Evolutionary conservation across 495 filamentous ascomycete species (phyloP).

Genomic region (Barbatosphaeria neglecta): DNA sequence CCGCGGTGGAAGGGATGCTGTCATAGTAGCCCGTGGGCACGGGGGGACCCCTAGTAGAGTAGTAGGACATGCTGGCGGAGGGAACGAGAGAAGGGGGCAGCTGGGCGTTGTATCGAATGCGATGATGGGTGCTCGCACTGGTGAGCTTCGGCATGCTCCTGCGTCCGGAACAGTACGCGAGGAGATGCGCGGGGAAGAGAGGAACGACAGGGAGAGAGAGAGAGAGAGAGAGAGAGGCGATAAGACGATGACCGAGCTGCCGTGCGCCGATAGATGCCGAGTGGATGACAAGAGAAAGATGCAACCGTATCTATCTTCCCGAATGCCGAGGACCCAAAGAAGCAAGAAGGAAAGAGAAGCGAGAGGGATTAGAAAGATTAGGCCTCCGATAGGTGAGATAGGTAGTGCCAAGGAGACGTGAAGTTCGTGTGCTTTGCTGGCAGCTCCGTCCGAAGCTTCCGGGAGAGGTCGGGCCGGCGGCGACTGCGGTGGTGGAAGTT

Average conservation of each 20-base stretch:
- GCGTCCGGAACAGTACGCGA: background rate
- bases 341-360: background rate
- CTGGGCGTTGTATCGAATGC: conserved; percentile 18
- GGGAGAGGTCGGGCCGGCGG: background rate
- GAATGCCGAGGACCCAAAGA: background rate
- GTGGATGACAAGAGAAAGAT: background rate
- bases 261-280: background rate
- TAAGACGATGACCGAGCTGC: too few relatives aligned
- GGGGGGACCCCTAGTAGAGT: conserved; percentile 11
- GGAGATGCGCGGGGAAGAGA: background rate
- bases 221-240: too few relatives aligned
- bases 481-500: background rate
- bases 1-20: conserved; percentile 8
- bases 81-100: conserved; percentile 19
- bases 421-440: background rate
- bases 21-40: conserved; percentile 11
- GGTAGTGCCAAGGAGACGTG: background rate
- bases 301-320: background rate
- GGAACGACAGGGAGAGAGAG: too few relatives aligned
- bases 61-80: conserved; percentile 16
- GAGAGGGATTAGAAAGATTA: conserved; percentile 7
- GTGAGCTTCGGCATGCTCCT: conserved; percentile 25
- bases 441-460: background rate
- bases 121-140: conserved; percentile 18
- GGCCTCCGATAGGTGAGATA: background rate